These are phyloP conservation scores for Apiotrichum porosum DNA, from an alignment of 1,284 basidiomycete species.

Conservation along the genomic window DNA sequence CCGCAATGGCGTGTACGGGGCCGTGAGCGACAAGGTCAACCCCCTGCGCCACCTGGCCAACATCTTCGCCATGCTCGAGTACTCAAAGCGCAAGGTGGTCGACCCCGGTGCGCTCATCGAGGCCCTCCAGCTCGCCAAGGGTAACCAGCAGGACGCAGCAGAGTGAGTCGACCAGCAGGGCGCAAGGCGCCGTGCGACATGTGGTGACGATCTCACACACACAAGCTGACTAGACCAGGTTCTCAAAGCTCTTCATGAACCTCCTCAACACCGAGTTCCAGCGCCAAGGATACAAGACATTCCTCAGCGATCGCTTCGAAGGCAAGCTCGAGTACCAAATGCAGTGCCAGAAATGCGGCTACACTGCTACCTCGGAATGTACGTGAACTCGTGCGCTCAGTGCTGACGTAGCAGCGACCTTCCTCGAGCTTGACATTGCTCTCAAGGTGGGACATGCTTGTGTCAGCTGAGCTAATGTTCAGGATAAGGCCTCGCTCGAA, in stretches of 20 bases:
- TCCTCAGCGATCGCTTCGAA: conserved; percentile 78
- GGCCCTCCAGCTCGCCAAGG: conserved; percentile 67
- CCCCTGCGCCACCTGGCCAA: conserved; percentile 51
- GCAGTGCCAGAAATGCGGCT: conserved; percentile 63
- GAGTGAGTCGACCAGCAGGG: conserved; percentile 70
- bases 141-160: conserved; percentile 89
- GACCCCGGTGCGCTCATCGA: conserved; percentile 79
- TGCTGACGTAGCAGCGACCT: conserved; percentile 41
- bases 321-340: conserved; percentile 75
- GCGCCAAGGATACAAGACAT: conserved; percentile 62
- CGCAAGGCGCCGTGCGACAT: too few relatives aligned
- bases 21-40: conserved; percentile 52
- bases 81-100: conserved; percentile 62
- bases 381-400: too few relatives aligned
- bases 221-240: conserved; percentile 53
- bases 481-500: conserved; percentile 65
- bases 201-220: too few relatives aligned
- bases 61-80: conserved; percentile 70
- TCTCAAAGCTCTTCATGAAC: conserved; percentile 87
- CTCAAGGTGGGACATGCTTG: too few relatives aligned
- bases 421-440: conserved; percentile 79
- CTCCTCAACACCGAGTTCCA: conserved; percentile 78
- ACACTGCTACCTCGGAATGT: conserved; percentile 23
- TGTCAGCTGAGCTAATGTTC: too few relatives aligned
- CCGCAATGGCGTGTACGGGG: conserved; percentile 56